A percentile compares a stretch with the other conserved stretches of the same genome.
Evolutionary conservation across 1,139 yeast species (phyloP).

Genomic region (Nematodospora anomalae): DNA sequence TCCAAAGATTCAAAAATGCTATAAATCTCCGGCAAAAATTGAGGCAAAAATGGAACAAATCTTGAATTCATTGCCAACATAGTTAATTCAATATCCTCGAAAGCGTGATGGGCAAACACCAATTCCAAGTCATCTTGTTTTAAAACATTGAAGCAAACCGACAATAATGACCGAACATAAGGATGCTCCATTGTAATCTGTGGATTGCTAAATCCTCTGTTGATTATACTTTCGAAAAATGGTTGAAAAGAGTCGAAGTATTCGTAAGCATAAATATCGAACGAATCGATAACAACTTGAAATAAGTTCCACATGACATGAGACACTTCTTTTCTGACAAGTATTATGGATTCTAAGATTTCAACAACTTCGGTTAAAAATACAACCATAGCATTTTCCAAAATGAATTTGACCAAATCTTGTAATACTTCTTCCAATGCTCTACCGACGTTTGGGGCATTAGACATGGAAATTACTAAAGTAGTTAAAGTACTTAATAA

Average conservation of each 20-base stretch:
- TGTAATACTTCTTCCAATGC: constrained; percentile 41
- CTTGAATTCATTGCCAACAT: constrained; percentile 38
- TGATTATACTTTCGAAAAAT: constrained; percentile 50
- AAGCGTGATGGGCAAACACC: constrained; percentile 41
- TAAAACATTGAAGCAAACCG: constrained; percentile 38
- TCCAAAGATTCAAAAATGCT: constrained; percentile 37
- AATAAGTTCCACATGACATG: constrained; percentile 51
- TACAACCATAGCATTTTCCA: constrained; percentile 49
- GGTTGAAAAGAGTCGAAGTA: constrained; percentile 51
- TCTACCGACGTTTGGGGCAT: constrained; percentile 46
- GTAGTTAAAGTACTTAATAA: constrained; percentile 52
- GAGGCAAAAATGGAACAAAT: constrained; percentile 33
- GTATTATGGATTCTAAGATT: constrained; percentile 48
- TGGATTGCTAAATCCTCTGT: constrained; percentile 43
- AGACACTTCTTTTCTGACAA: constrained; percentile 40
- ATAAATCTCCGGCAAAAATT: constrained; percentile 40
- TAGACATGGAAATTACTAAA: constrained; percentile 51
- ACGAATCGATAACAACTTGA: constrained; percentile 43
- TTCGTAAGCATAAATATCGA: constrained; percentile 55
- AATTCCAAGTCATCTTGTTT: constrained; percentile 41
- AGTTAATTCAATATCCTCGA: constrained; percentile 43
- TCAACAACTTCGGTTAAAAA: constrained; percentile 52
- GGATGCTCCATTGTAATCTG: constrained; percentile 37
- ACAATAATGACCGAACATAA: constrained; percentile 40
- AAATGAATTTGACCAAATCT: constrained; percentile 44